These are phyloP conservation scores for Eucalyptus dawsonii DNA, from an alignment of 345 rosid genomes.

Conservation along the genomic window DNA sequence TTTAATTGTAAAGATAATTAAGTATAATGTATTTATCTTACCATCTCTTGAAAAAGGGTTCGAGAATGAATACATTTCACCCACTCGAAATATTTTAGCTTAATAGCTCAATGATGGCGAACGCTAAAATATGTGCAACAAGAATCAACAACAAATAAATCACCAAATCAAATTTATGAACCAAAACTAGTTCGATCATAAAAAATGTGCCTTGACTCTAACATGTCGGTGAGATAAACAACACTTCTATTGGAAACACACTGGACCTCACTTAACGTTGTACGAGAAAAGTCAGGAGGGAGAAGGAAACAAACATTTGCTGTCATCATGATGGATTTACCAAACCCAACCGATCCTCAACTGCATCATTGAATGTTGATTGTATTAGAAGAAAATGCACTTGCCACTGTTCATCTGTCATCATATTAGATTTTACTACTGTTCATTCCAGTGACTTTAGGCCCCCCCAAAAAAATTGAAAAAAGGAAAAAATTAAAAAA, in stretches of 20 bases:
- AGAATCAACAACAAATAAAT: not conserved
- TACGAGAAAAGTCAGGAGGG: not conserved
- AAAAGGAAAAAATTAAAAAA: not conserved
- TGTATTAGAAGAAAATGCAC: not conserved
- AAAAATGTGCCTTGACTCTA: not conserved
- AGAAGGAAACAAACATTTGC: not conserved
- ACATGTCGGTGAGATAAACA: not conserved
- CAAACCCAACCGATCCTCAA: not conserved
- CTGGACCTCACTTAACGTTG: not conserved
- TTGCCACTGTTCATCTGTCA: not conserved
- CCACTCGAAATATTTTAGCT: not conserved
- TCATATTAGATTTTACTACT: not conserved
- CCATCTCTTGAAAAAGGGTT: not conserved
- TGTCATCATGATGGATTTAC: not conserved
- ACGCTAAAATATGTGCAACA: not conserved
- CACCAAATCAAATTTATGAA: not conserved
- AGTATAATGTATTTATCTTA: not conserved
- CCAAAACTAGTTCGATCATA: not conserved
- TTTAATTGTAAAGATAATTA: not conserved
- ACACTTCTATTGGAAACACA: not conserved
- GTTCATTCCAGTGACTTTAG: not conserved
- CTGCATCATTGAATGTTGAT: not conserved
- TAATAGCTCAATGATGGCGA: accelerated
- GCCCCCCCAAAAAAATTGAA: too few relatives aligned
- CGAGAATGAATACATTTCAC: not conserved